phyloP scores from a whole-genome alignment of 1,139 yeast genomes.

The Arxiozyma bovina region DNA sequence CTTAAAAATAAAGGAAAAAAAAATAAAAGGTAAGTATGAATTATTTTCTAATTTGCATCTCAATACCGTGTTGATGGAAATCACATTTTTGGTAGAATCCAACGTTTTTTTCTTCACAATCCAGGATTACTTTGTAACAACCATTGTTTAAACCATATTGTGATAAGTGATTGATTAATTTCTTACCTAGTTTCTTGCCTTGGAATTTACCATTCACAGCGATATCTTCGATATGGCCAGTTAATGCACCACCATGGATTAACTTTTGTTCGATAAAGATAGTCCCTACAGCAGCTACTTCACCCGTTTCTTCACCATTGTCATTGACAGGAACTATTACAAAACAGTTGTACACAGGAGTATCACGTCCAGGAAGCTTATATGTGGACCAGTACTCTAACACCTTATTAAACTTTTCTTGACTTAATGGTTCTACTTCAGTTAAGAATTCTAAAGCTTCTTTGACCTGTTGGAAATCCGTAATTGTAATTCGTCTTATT shows the following conservation, averaged over 20 bases:
- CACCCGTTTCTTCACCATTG: slow-evolving; percentile 17
- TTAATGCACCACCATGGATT: slow-evolving; percentile 71
- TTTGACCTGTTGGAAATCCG: slow-evolving; percentile 45
- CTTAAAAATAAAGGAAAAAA: too few relatives aligned
- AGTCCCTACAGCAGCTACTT: slow-evolving; percentile 42
- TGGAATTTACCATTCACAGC: slow-evolving; percentile 71
- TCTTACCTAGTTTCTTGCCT: slow-evolving; percentile 71
- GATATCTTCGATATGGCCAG: slow-evolving; percentile 94
- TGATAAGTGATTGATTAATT: slow-evolving; percentile 55
- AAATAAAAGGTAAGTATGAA: not conserved
- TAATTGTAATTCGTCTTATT: slow-evolving; percentile 39
- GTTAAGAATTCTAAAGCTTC: slow-evolving; percentile 49
- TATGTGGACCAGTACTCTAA: slow-evolving; percentile 42
- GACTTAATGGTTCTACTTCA: slow-evolving; percentile 51
- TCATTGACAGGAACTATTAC: slow-evolving; percentile 43
- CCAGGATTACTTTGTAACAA: slow-evolving; percentile 83
- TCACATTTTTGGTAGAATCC: slow-evolving; percentile 89
- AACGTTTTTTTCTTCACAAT: slow-evolving; percentile 74
- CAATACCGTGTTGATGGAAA: slow-evolving; percentile 54
- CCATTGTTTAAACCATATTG: slow-evolving; percentile 51
- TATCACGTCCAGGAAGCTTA: slow-evolving; percentile 14
- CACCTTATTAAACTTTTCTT: slow-evolving; percentile 37
- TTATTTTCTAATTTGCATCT: slow-evolving; percentile 42
- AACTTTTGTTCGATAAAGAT: slow-evolving; percentile 52
- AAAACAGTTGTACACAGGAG: slow-evolving; percentile 45